phyloP scores from a whole-genome alignment of 1,139 yeast species.

The Keqinozyma sinolaborantium region DNA sequence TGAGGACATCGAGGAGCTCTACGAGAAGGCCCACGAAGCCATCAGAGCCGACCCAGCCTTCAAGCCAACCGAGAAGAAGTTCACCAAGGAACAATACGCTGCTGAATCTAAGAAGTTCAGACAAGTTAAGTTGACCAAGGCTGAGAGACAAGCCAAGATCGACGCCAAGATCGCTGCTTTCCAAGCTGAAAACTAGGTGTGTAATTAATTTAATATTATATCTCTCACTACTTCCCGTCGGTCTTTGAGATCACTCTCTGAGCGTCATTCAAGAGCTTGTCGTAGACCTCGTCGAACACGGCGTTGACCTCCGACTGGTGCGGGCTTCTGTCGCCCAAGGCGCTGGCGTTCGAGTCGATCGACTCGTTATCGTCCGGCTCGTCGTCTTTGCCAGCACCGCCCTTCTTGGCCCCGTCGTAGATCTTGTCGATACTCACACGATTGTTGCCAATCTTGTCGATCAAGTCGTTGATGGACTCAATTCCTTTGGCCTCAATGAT shows the following conservation, averaged over 20 bases:
- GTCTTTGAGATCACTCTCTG: conserved; percentile 55
- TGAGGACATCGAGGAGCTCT: conserved; percentile 93
- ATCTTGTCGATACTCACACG: conserved; percentile 54
- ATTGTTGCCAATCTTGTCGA: conserved; percentile 58
- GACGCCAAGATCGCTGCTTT: conserved; percentile 90
- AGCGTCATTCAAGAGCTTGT: conserved; percentile 63
- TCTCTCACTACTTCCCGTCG: neutral
- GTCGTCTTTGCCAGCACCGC: conserved; percentile 1
- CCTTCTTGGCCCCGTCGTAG: conserved; percentile 24
- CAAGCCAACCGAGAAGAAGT: conserved; percentile 91
- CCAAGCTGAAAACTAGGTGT: conserved; percentile 50
- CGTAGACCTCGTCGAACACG: conserved; percentile 65
- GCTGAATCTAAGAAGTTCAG: conserved; percentile 93
- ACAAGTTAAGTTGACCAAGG: conserved; percentile 84
- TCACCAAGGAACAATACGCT: conserved; percentile 97
- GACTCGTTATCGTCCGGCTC: conserved; percentile 23
- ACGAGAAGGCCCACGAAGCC: conserved; percentile 90
- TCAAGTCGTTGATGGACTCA: conserved; percentile 65
- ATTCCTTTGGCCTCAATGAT: conserved; percentile 77
- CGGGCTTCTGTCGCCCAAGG: conserved; percentile 8
- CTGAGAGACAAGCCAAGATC: conserved; percentile 85
- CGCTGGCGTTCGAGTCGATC: conserved; percentile 21
- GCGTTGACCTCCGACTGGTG: conserved; percentile 30
- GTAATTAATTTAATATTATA: conserved; percentile 1
- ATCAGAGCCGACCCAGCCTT: conserved; percentile 95